Evolutionary conservation across 768 basidiomycete genomes (phyloP).

Genomic region (Trichaptum fuscoviolaceum): DNA sequence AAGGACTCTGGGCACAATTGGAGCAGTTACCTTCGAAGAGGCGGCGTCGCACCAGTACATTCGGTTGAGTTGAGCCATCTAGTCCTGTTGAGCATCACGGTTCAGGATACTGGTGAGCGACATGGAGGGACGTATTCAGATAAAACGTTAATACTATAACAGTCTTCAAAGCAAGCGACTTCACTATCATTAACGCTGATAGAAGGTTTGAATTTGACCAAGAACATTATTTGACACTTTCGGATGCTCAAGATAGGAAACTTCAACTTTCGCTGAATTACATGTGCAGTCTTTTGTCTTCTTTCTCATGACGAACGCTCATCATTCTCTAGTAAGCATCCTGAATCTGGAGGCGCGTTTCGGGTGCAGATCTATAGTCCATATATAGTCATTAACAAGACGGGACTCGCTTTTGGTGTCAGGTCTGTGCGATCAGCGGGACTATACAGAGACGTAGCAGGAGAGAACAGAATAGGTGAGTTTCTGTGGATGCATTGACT

Average conservation of each 20-base stretch:
- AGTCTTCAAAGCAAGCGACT: conserved; percentile 94
- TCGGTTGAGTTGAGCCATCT: conserved; percentile 90
- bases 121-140: not conserved
- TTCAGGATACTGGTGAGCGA: conserved; percentile 81
- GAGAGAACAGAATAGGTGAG: conserved; percentile 62
- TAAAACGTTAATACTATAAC: conserved; percentile 4
- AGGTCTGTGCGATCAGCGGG: conserved; percentile 59
- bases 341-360: conserved; percentile 92
- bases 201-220: conserved; percentile 83
- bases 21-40: conserved; percentile 87
- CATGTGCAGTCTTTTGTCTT: conserved; percentile 48
- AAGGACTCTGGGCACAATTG: conserved; percentile 93
- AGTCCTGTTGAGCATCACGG: conserved; percentile 80
- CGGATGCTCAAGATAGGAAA: conserved; percentile 70
- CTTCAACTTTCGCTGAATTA: conserved; percentile 85
- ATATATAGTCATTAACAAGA: conserved; percentile 90
- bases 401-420: conserved; percentile 74
- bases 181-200: conserved; percentile 95
- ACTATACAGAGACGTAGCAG: conserved; percentile 76
- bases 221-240: conserved; percentile 66
- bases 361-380: conserved; percentile 93
- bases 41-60: conserved; percentile 94
- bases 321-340: conserved; percentile 51
- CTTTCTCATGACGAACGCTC: not conserved
- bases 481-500: conserved; percentile 7